Evolutionary conservation across 495 filamentous ascomycete species (phyloP).

Genomic region (Apodospora peruviana): DNA sequence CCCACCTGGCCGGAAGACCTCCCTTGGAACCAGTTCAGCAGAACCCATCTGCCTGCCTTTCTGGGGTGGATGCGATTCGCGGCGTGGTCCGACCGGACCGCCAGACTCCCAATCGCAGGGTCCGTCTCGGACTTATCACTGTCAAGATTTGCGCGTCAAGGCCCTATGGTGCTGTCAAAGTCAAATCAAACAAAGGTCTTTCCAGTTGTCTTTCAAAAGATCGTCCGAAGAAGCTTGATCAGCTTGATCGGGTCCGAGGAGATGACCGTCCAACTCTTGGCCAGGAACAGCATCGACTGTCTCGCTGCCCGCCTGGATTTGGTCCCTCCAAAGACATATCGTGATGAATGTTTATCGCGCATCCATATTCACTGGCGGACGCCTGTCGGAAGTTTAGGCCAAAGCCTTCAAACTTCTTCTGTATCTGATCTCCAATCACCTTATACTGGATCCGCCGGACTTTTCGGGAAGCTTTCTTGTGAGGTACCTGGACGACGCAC

Average conservation of each 20-base stretch:
- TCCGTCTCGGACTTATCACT: background rate
- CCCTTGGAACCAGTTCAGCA: background rate
- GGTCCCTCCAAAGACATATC: background rate
- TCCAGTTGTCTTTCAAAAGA: background rate
- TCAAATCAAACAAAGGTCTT: background rate
- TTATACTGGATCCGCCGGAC: background rate
- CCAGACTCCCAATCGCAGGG: background rate
- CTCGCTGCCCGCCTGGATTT: background rate
- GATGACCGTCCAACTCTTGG: background rate
- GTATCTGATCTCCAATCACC: background rate
- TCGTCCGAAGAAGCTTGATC: background rate
- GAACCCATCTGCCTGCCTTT: background rate
- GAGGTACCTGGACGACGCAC: background rate
- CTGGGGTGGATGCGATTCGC: background rate
- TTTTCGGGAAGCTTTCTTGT: background rate
- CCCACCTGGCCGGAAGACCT: background rate
- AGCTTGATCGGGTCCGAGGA: background rate
- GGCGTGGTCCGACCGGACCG: background rate
- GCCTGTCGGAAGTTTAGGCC: background rate
- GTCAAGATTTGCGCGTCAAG: background rate
- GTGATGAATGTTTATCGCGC: background rate
- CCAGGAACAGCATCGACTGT: background rate
- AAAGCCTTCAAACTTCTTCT: background rate
- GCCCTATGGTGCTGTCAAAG: background rate
- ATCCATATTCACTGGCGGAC: background rate